phyloP scores from a whole-genome alignment of 23 red algal species.

The Chondrus crispus region DNA sequence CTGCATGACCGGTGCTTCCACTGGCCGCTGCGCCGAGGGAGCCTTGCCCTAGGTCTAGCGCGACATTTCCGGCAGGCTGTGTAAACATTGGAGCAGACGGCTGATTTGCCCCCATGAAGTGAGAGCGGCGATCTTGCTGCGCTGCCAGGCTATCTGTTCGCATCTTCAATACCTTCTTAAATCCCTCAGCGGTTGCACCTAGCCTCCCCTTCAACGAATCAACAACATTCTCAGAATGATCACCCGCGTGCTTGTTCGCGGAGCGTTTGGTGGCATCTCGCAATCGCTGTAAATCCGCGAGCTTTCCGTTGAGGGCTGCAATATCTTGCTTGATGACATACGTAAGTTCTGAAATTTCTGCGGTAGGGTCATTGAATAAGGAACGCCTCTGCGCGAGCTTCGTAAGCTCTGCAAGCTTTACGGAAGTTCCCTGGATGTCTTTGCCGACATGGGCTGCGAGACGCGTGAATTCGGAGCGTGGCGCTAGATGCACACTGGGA shows the following conservation, averaged over 20 bases:
- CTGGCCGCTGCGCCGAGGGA: conserved; percentile 56
- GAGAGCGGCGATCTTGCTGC: conserved; percentile 75
- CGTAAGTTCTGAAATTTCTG: conserved; percentile 92
- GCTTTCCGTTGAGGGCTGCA: conserved; percentile 65
- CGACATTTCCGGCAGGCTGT: conserved; percentile 21
- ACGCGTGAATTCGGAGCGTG: conserved; percentile 68
- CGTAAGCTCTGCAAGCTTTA: conserved; percentile 75
- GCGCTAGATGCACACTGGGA: conserved; percentile 4
- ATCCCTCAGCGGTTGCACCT: conserved; percentile 66
- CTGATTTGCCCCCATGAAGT: conserved; percentile 62
- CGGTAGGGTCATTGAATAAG: conserved; percentile 90
- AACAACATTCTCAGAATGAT: conserved; percentile 79
- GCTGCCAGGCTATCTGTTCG: conserved; percentile 79
- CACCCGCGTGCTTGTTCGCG: conserved; percentile 57
- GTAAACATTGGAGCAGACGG: conserved; percentile 20
- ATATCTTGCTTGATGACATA: conserved; percentile 90
- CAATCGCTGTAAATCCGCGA: conserved; percentile 79
- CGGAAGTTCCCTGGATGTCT: conserved; percentile 74
- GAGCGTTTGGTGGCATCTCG: conserved; percentile 43
- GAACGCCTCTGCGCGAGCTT: conserved; percentile 66
- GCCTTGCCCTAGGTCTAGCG: conserved; percentile 87
- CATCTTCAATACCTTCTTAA: conserved; percentile 88
- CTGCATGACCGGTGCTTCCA: background rate
- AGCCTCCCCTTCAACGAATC: conserved; percentile 70
- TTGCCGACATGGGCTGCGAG: conserved; percentile 63